Percentiles rank a stretch among this genome's conserved stretches.
Evolutionary conservation across 139 green algal species (phyloP).

Genomic region (Coccomyxa sp.): DNA sequence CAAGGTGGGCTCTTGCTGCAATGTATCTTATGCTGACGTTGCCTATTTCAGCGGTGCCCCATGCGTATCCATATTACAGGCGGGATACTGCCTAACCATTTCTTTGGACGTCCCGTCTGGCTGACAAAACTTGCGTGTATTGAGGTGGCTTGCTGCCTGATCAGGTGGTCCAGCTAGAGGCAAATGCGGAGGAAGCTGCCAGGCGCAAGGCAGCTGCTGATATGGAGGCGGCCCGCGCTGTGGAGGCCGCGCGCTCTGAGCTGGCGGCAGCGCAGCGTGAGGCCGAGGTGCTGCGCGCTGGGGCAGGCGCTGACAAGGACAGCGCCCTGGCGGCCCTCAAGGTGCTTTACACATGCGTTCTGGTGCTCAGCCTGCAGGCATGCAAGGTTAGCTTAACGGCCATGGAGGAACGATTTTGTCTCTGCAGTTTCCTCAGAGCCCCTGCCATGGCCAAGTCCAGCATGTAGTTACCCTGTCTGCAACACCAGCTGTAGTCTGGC

Average conservation of each 20-base stretch:
- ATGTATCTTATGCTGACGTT: not conserved
- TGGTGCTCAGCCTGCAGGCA: too few relatives aligned
- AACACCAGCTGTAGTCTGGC: not conserved
- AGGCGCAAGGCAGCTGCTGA: not conserved
- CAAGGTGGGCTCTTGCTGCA: slow-evolving; percentile 9
- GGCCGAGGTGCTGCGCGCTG: slow-evolving; percentile 11
- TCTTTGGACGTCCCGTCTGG: too few relatives aligned
- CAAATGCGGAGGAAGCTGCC: not conserved
- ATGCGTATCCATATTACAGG: too few relatives aligned
- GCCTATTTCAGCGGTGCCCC: not conserved
- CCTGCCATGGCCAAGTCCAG: too few relatives aligned
- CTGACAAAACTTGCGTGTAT: too few relatives aligned
- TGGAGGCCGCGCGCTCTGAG: not conserved
- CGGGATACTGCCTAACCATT: too few relatives aligned
- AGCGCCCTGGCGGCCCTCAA: slow-evolving; percentile 11
- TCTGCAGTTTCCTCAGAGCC: too few relatives aligned
- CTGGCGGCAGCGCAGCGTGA: slow-evolving; percentile 2
- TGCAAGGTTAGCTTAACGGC: not conserved
- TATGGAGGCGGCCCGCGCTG: not conserved
- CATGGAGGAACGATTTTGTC: too few relatives aligned
- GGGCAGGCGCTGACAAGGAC: slow-evolving; percentile 8
- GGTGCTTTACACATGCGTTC: too few relatives aligned
- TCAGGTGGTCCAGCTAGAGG: slow-evolving; percentile 2
- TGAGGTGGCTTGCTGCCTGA: not conserved
- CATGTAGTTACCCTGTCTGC: not conserved